These are phyloP conservation scores for Sanghuangporus sanghuang DNA, from an alignment of 1,284 basidiomycete genomes.

Conservation along the genomic window DNA sequence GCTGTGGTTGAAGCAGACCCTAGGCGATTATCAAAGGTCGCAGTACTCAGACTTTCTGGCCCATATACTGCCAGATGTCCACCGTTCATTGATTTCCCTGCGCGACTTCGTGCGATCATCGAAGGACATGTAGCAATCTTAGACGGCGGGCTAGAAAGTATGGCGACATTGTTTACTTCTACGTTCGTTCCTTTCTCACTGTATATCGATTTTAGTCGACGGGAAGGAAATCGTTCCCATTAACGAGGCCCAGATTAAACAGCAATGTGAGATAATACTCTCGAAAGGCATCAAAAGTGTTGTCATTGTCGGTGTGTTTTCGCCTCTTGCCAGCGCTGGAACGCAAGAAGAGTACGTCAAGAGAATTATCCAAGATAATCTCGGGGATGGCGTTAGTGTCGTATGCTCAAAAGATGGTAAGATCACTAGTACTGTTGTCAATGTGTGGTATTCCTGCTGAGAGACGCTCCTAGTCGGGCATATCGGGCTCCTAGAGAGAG, in stretches of 20 bases:
- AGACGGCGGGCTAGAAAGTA: conserved; percentile 44
- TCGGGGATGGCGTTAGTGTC: conserved; percentile 33
- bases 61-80: conserved; percentile 36
- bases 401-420: conserved; percentile 37
- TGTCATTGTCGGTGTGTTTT: conserved; percentile 44
- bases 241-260: conserved; percentile 34
- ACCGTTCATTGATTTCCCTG: conserved; percentile 44
- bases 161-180: not conserved
- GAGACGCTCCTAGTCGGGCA: conserved; percentile 36
- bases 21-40: conserved; percentile 42
- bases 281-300: conserved; percentile 37
- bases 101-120: conserved; percentile 34
- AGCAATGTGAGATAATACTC: conserved; percentile 37
- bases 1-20: conserved; percentile 47
- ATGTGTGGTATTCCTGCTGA: conserved; percentile 20
- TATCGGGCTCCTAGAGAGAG: conserved; percentile 53
- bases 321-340: conserved; percentile 40
- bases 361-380: conserved; percentile 35
- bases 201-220: conserved; percentile 30
- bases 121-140: conserved; percentile 40
- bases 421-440: conserved; percentile 25
- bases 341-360: conserved; percentile 43
- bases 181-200: not conserved
- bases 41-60: conserved; percentile 48
- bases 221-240: conserved; percentile 40